Conservation (phyloP, 2,329 filamentous ascomycete genomes). For the Exophiala sp. region DNA sequence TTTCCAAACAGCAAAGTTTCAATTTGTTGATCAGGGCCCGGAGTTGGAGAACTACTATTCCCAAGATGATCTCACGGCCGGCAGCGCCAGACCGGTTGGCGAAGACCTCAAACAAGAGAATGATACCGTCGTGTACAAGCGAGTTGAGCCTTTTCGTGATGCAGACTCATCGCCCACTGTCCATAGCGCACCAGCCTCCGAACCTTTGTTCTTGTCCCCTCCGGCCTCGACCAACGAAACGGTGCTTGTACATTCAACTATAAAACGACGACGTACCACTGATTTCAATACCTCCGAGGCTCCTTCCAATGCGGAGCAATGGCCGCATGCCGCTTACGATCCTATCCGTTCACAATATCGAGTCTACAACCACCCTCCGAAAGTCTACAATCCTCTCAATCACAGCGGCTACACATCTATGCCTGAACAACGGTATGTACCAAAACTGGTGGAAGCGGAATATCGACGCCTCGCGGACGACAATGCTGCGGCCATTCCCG, state of each 20-base stretch:
- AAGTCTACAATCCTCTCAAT: slow-evolving; percentile 9
- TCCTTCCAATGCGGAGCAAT: slow-evolving; percentile 9
- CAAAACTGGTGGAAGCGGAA: slow-evolving; percentile 26
- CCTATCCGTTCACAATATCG: slow-evolving; percentile 23
- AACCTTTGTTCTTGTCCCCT: slow-evolving; percentile 15
- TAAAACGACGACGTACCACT: slow-evolving; percentile 18
- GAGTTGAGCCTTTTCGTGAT: slow-evolving; percentile 6
- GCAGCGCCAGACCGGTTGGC: slow-evolving; percentile 9
- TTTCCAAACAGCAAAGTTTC: slow-evolving; percentile 24
- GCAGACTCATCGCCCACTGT: slow-evolving; percentile 12
- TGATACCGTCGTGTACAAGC: slow-evolving; percentile 1
- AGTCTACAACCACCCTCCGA: slow-evolving; percentile 16
- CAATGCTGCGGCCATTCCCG: slow-evolving; percentile 24
- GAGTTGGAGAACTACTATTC: slow-evolving; percentile 30
- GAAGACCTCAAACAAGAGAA: slow-evolving; percentile 15
- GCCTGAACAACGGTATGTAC: slow-evolving; percentile 20
- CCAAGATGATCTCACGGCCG: slow-evolving; percentile 19
- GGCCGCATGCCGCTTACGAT: slow-evolving; percentile 13
- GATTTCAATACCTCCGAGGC: slow-evolving; percentile 5
- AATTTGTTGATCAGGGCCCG: slow-evolving; percentile 28
- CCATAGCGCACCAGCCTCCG: slow-evolving; percentile 11
- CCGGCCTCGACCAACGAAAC: slow-evolving; percentile 9
- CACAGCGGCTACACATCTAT: slow-evolving; percentile 15
- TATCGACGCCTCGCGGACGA: slow-evolving; percentile 26
- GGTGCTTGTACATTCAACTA: slow-evolving; percentile 12